Evolutionary conservation across 2,329 filamentous ascomycete genomes (phyloP).

Genomic region (Aspergillus ochraceus): DNA sequence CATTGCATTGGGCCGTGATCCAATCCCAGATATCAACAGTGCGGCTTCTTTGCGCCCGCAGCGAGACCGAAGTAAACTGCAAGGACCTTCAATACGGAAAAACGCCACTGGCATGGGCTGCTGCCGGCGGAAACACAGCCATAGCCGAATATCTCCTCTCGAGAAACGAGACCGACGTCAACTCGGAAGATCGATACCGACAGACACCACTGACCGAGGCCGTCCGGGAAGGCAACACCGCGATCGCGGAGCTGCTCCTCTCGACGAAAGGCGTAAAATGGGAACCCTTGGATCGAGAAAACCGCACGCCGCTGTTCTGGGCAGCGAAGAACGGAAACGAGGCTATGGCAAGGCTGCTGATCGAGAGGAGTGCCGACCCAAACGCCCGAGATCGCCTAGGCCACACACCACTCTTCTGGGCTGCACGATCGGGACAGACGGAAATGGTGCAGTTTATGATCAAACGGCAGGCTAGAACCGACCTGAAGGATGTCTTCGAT

Average conservation of each 20-base stretch:
- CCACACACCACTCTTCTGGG: neutral
- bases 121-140: neutral
- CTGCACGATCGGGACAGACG: neutral
- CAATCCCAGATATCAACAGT: neutral
- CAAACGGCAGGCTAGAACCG: neutral
- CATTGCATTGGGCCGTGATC: neutral
- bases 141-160: neutral
- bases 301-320: neutral
- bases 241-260: neutral
- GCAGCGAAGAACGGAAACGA: neutral
- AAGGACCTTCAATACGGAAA: neutral
- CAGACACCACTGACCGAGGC: neutral
- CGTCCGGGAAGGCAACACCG: neutral
- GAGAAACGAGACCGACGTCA: neutral
- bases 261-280: neutral
- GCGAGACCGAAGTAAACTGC: neutral
- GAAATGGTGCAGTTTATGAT: neutral
- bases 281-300: neutral
- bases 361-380: neutral
- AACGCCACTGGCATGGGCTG: neutral
- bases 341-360: neutral
- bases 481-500: neutral
- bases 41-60: neutral
- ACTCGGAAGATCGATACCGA: neutral
- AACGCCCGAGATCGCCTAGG: neutral